Base-by-base conservation (phyloP, 2,329 filamentous ascomycete genomes). In the Sporothrix brasiliensis region DNA sequence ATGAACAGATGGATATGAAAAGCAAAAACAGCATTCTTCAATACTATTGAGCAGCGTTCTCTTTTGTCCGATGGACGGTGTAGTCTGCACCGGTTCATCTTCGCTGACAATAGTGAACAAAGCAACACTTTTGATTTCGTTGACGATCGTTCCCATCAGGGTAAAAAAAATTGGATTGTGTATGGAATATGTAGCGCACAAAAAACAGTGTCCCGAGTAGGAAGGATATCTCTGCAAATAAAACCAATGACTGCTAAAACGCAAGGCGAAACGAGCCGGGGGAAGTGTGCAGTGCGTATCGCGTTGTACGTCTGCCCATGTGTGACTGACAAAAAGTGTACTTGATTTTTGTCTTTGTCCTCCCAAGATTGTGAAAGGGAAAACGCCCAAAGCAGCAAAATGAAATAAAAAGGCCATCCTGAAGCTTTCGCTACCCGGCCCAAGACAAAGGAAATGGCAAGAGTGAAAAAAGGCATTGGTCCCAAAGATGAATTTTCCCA, bases 171-270 rank as follows among this genome's bases (percentile, higher is more conserved):
- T 4, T 44, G 34, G 34, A 44, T 44, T 44, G 11, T 44, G 11
- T 44, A 13, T 14, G 11, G 7, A 7, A 34, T 44, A 27, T 63
- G 7, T 63, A 27, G 39, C 39, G 39, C 58, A 47, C 39, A 21
- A 24, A 58, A 58, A 41, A 41, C 16, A 27, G n/a, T 63, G 58
- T 63, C 58, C 34, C 58, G 27, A 63, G 58, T 44, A 27, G 58
- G 58, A 63, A 65, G 61, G 61, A 65, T 65, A 65, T 65, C 61
- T 65, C 44, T 56, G 16, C 41, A 39, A 52, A 50, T 9, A 5
- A 34, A 34, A 34, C 34, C 34, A 66, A 30, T 39, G 34, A n/a
- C 56, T 44, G 56, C 56, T 24, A 39, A 44, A 49, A 52, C 14
- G 34, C n/a, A 66, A 50, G 2, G 34, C 34, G 34, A 34, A 9